These are phyloP conservation scores for Pleurotus ostreatus DNA, from an alignment of 768 basidiomycete species.

Conservation along the genomic window DNA sequence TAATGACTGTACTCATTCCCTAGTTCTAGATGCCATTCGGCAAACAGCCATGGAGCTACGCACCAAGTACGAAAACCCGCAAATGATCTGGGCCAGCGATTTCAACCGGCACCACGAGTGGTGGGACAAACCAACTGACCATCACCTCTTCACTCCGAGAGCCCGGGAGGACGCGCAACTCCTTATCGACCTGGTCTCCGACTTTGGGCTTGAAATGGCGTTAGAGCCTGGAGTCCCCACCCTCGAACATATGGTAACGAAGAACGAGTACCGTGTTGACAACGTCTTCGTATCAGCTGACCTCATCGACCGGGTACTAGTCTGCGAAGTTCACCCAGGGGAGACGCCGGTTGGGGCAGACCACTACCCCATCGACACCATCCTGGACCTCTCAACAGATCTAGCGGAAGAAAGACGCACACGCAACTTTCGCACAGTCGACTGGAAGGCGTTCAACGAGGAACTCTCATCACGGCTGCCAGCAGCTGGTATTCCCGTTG, in stretches of 20 bases:
- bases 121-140: conserved; percentile 30
- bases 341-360: conserved; percentile 24
- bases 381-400: conserved; percentile 17
- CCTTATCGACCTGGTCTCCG: conserved; percentile 21
- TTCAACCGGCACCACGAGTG: conserved; percentile 38
- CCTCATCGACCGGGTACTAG: conserved; percentile 15
- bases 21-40: background rate
- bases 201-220: conserved; percentile 25
- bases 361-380: conserved; percentile 34
- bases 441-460: conserved; percentile 27
- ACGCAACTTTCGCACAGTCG: conserved; percentile 22
- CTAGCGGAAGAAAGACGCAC: background rate
- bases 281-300: conserved; percentile 34
- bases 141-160: conserved; percentile 28
- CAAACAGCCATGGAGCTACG: background rate
- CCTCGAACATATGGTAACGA: conserved; percentile 19
- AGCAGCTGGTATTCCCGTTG: background rate
- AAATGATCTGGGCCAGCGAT: conserved; percentile 30
- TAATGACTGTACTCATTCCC: conserved; percentile 14
- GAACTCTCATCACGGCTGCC: conserved; percentile 10
- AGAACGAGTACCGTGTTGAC: conserved; percentile 34
- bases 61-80: background rate
- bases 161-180: conserved; percentile 17
- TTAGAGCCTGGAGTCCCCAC: conserved; percentile 32
- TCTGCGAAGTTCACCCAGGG: conserved; percentile 21